phyloP scores from a whole-genome alignment of 768 basidiomycete species.

The Tricholoma furcatifolium region DNA sequence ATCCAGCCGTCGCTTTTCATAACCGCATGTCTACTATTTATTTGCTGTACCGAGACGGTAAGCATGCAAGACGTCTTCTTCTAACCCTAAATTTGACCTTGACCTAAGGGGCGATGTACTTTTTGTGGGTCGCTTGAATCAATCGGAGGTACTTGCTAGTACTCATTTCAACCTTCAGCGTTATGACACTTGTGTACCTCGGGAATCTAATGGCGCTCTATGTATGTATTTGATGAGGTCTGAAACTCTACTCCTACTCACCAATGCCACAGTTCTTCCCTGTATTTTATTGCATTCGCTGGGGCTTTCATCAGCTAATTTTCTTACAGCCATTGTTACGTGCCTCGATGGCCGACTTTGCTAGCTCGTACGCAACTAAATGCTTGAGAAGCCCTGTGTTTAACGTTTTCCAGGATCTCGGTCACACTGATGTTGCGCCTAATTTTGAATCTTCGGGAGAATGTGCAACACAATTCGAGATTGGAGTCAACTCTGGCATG shows the following conservation, averaged over 20 bases:
- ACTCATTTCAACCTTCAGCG: background rate
- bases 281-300: background rate
- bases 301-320: background rate
- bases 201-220: slow-evolving; percentile 1
- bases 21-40: background rate
- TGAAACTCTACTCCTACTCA: background rate
- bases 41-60: slow-evolving; percentile 8
- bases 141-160: background rate
- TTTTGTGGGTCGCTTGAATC: background rate
- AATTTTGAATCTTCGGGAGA: slow-evolving; percentile 12
- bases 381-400: background rate
- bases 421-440: slow-evolving; percentile 14
- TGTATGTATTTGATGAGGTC: background rate
- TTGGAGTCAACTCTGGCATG: too few species aligned
- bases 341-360: background rate
- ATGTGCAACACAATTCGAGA: too few species aligned
- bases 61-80: background rate
- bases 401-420: slow-evolving; percentile 4
- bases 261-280: background rate
- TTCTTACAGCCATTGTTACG: background rate
- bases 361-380: background rate
- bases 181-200: background rate
- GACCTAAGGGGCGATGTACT: background rate
- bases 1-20: background rate
- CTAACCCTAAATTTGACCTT: background rate